Conservation (phyloP, 345 rosid species). For the Ailanthus altissimus region DNA sequence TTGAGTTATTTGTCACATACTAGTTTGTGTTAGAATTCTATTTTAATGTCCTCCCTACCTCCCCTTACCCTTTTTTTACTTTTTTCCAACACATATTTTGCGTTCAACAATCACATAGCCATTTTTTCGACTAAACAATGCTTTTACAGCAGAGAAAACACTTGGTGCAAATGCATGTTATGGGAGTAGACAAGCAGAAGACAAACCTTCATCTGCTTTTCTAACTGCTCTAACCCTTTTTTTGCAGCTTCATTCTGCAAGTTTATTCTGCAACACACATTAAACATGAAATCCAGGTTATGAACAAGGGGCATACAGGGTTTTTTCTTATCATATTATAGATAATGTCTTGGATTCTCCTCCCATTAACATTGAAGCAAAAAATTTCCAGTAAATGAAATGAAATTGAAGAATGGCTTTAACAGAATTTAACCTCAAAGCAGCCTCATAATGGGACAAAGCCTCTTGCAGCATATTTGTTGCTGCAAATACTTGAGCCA, state of each 20-base stretch:
- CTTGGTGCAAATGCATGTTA: too few species aligned
- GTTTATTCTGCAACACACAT: conserved; percentile 64
- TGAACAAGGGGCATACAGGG: conserved; percentile 2
- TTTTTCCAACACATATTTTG: too few species aligned
- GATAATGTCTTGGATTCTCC: neutral
- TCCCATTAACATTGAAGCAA: neutral
- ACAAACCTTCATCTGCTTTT: conserved; percentile 96
- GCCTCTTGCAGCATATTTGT: conserved; percentile 86
- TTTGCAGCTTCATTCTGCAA: conserved; percentile 87
- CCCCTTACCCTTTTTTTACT: too few species aligned
- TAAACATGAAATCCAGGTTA: conserved; percentile 8
- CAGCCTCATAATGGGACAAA: conserved; percentile 87
- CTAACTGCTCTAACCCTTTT: conserved; percentile 94
- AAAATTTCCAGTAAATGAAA: conserved; percentile 14
- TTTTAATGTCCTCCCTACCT: neutral
- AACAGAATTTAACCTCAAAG: conserved; percentile 56
- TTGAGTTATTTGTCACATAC: conserved; percentile 3
- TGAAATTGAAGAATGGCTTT: conserved; percentile 9
- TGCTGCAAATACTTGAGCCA: conserved; percentile 94
- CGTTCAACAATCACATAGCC: too few species aligned
- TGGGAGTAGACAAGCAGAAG: neutral
- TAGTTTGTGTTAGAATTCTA: neutral
- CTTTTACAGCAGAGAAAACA: too few species aligned
- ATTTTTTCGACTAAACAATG: too few species aligned
- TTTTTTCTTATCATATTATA: neutral